These are phyloP conservation scores for Neurospora hispaniola DNA, from an alignment of 495 filamentous ascomycete genomes.

Conservation along the genomic window DNA sequence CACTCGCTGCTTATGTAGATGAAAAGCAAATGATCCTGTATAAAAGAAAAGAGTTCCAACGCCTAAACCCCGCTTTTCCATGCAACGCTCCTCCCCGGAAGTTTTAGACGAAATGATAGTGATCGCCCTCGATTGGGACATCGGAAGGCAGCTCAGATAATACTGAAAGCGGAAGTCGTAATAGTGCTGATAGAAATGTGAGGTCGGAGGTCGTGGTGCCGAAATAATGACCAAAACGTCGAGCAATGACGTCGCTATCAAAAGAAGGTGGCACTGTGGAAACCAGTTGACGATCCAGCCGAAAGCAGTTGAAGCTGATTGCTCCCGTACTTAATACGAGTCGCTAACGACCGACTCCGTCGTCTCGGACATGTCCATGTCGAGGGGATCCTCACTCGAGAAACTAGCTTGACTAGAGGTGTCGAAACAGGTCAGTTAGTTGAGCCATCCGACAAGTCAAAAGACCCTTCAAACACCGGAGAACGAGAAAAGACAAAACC, in stretches of 20 bases:
- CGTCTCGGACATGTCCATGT: background rate
- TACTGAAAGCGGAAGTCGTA: too few species aligned
- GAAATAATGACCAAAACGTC: background rate
- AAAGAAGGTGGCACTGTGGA: background rate
- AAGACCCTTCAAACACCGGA: too few species aligned
- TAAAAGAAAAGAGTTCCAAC: background rate
- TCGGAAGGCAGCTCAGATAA: too few species aligned
- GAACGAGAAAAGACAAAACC: background rate
- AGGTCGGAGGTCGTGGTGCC: background rate
- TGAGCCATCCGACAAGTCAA: background rate
- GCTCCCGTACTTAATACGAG: background rate
- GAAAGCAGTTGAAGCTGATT: background rate
- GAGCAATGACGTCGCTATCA: background rate
- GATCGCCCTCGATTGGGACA: background rate
- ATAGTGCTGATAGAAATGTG: background rate
- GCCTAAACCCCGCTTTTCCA: background rate
- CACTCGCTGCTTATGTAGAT: background rate
- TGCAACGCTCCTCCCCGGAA: background rate
- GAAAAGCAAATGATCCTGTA: background rate
- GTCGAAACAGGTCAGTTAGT: background rate
- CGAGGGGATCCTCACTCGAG: slow-evolving; percentile 8
- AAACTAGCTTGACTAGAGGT: slow-evolving; percentile 6
- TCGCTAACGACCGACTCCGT: background rate
- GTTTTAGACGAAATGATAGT: background rate
- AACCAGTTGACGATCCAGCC: background rate